phyloP scores from a whole-genome alignment of 2,329 filamentous ascomycete genomes.

The Knufia fluminis region DNA sequence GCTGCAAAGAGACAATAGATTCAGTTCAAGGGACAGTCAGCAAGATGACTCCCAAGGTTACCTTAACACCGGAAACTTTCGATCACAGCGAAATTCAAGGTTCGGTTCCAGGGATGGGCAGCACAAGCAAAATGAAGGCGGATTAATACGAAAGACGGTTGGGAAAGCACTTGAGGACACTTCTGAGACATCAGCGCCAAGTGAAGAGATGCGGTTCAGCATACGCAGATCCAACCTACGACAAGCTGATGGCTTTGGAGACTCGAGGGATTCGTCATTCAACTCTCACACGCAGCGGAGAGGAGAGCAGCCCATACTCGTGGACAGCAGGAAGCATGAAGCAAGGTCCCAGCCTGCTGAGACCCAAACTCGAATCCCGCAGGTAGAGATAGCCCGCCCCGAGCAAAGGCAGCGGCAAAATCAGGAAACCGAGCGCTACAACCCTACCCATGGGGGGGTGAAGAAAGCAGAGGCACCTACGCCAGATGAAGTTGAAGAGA shows the following conservation, averaged over 20 bases:
- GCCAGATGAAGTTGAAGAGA: neutral
- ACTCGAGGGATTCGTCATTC: neutral
- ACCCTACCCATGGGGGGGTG: neutral
- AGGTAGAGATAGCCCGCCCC: neutral
- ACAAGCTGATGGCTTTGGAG: too few species aligned
- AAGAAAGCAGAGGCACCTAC: neutral
- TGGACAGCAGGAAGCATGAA: neutral
- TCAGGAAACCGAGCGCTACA: neutral
- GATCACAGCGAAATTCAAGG: too few species aligned
- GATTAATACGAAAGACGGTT: neutral
- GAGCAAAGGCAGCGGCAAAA: neutral
- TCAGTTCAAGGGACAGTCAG: neutral
- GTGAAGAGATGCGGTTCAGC: neutral
- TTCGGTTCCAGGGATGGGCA: too few species aligned
- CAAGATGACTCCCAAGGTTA: neutral
- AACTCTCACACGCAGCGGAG: neutral
- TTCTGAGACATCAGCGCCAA: too few species aligned
- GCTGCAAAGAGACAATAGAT: neutral
- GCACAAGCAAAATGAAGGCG: too few species aligned
- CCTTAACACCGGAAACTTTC: neutral
- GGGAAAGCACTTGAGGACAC: neutral
- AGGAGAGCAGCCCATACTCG: neutral
- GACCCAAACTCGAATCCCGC: neutral
- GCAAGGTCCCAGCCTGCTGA: neutral
- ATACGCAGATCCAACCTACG: too few species aligned